Evolutionary conservation across 163 green algal genomes (phyloP), one percentile per base, ranked within the genome.

Genomic region (Chlamydomonas reinhardtii): DNA sequence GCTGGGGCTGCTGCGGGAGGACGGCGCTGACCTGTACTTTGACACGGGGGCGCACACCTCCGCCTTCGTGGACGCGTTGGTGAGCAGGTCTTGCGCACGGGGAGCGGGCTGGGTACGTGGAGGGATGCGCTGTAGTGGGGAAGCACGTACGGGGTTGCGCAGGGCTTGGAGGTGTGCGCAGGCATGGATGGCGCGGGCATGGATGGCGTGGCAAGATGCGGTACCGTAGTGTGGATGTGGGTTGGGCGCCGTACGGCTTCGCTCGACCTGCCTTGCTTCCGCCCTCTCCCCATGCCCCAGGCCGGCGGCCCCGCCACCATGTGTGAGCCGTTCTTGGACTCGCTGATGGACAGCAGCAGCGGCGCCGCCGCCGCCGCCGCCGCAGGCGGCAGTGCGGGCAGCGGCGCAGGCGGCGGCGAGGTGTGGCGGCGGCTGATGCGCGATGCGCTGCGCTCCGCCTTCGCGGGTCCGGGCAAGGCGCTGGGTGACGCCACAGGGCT

Each of bases 11-110:
- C 70, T 87, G 81, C 81, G 71, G 70, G 81, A 87, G 59, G 85
- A 89, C 29, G 85, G 81, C 8, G 85, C 72, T 8, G 85, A 89
- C 71, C 71, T 89, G 76, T 89, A 89, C 66, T 82, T 73, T 37
- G 85, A 85, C 61, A 76, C 82, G 70, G 85, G 85, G 12, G 75
- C 81, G 31, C 39, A 83, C 69, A 89, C 85, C 31, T 27, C 69
- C 4, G 76, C 74, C 15, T 82, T 89, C 32, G 54, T 86, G 76
- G 70, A 85, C 27, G 77, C 80, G 43, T 52, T 89, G 85, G 85
- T 89, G 76, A 22, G 54, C 31, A 8, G 8, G 39, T 48, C 39
- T n/a, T n/a, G n/a, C n/a, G n/a, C n/a, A n/a, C n/a, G n/a, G n/a
- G n/a, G n/a, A n/a, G n/a, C n/a, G n/a, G n/a, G n/a, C n/a, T n/a